These are phyloP conservation scores for Sporodiniella umbellata DNA, from an alignment of 371 early-diverging fungal species.

Conservation along the genomic window DNA sequence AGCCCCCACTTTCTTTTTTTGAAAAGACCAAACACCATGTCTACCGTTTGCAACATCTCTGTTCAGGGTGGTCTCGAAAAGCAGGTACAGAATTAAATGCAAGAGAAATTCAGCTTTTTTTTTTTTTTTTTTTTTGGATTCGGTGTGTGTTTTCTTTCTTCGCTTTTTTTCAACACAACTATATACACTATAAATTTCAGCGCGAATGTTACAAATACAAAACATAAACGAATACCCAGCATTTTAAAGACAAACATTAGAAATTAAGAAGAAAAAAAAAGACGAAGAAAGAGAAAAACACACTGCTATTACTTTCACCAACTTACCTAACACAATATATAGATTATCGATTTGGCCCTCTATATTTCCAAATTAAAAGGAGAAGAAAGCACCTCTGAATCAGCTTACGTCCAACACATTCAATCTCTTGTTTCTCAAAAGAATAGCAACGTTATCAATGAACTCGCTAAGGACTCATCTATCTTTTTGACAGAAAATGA, in stretches of 20 bases:
- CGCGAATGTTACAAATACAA: too few relatives aligned
- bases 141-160: background rate
- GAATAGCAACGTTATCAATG: slow-evolving; percentile 50
- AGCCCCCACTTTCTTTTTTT: background rate
- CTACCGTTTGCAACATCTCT: slow-evolving; percentile 19
- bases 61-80: slow-evolving; percentile 21
- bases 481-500: slow-evolving; percentile 59
- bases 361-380: slow-evolving; percentile 58
- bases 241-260: background rate
- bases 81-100: slow-evolving; percentile 17
- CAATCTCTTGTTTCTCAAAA: slow-evolving; percentile 58
- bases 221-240: too few relatives aligned
- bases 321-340: background rate
- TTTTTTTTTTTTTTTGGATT: too few relatives aligned
- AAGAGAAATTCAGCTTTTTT: background rate
- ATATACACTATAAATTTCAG: too few relatives aligned
- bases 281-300: background rate
- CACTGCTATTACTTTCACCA: background rate
- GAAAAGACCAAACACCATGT: slow-evolving; percentile 13
- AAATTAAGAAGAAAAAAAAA: background rate
- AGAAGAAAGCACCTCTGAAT: slow-evolving; percentile 48
- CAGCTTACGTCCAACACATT: slow-evolving; percentile 51
- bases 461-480: slow-evolving; percentile 59
- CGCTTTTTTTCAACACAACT: background rate
- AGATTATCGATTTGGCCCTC: slow-evolving; percentile 57